Percentiles rank a stretch among this genome's conserved stretches.
Conservation (phyloP, 345 rosid species). For the Eucalyptus marginata region DNA sequence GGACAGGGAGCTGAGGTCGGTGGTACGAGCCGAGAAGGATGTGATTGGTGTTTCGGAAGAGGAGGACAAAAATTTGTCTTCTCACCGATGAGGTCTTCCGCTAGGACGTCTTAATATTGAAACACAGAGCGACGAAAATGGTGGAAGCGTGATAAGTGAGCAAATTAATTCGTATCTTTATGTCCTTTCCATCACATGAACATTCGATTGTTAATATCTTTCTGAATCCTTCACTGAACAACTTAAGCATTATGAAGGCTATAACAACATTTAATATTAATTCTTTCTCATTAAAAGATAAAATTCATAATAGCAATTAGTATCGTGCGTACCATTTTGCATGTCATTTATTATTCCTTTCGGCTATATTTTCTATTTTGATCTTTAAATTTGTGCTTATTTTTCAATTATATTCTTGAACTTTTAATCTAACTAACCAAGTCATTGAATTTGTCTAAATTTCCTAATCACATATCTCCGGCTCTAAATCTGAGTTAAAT, state of each 20-base stretch:
- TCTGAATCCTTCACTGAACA: not conserved
- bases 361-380: not conserved
- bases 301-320: not conserved
- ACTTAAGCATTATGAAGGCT: not conserved
- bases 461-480: not conserved
- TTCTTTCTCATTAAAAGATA: not conserved
- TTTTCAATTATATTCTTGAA: not conserved
- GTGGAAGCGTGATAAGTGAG: not conserved
- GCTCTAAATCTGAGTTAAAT: not conserved
- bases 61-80: not conserved
- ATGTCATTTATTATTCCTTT: too few relatives aligned
- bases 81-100: not conserved
- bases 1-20: not conserved
- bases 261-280: not conserved
- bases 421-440: not conserved
- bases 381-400: not conserved
- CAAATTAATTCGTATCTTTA: not conserved
- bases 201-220: not conserved
- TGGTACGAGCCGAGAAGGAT: not conserved
- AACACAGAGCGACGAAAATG: not conserved
- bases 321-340: fast-evolving
- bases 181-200: not conserved
- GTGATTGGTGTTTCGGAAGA: not conserved
- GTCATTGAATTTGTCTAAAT: not conserved
- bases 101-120: not conserved